Conservation (phyloP, 441 rosid species). For the Omphalea diandra region DNA sequence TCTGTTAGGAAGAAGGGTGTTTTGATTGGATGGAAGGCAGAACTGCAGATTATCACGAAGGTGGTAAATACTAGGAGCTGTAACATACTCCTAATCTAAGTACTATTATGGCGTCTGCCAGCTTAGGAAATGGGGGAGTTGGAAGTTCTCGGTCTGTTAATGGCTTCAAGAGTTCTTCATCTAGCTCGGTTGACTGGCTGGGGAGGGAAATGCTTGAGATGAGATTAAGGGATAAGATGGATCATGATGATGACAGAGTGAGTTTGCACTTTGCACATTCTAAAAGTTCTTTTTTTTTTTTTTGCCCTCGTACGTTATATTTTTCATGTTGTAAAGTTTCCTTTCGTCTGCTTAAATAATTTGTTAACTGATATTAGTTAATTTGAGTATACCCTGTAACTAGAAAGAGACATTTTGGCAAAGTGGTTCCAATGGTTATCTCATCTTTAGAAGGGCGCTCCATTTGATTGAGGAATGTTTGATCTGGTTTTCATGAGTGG, state of each 20-base stretch:
- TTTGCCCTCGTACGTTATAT: too few species aligned
- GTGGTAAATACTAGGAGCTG: constrained; percentile 38
- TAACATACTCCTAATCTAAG: constrained; percentile 23
- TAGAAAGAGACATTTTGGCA: neutral
- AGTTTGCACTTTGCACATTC: constrained; percentile 29
- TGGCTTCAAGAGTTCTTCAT: constrained; percentile 78
- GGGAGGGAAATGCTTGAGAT: constrained; percentile 93
- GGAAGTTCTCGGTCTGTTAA: constrained; percentile 91
- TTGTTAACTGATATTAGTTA: neutral
- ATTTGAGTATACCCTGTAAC: neutral
- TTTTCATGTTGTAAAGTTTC: neutral
- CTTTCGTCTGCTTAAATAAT: neutral
- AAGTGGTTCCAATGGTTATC: constrained; percentile 6
- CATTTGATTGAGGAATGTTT: neutral
- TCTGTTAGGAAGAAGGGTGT: constrained; percentile 44
- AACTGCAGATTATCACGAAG: constrained; percentile 29
- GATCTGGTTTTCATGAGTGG: neutral
- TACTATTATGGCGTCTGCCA: constrained; percentile 71
- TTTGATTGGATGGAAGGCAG: constrained; percentile 42
- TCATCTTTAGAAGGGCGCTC: constrained; percentile 17
- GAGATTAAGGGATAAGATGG: constrained; percentile 78
- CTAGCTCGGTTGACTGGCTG: constrained; percentile 95
- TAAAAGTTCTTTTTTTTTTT: neutral
- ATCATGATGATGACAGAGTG: constrained; percentile 83
- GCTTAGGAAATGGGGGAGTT: constrained; percentile 86